Percentiles rank a stretch among this genome's conserved stretches.
phyloP scores from a whole-genome alignment of 1,284 basidiomycete species.

The Ceratobasidium sp. region DNA sequence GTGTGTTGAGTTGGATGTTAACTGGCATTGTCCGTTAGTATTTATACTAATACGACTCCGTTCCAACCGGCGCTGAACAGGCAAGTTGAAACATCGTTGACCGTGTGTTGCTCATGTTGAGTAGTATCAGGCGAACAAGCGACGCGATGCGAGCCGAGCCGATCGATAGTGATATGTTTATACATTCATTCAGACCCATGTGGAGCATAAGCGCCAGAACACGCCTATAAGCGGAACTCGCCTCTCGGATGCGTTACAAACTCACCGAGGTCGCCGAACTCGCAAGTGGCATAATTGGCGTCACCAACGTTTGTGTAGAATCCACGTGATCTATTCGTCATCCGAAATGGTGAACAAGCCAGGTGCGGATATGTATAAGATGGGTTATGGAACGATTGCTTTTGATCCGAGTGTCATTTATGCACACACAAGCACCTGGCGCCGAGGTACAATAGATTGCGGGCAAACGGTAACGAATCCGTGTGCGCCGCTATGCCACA shows the following conservation, averaged over 20 bases:
- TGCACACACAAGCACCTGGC: too few relatives aligned
- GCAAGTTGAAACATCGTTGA: background rate
- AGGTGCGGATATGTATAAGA: too few relatives aligned
- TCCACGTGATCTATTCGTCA: too few relatives aligned
- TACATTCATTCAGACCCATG: background rate
- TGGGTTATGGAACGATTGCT: too few relatives aligned
- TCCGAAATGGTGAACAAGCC: too few relatives aligned
- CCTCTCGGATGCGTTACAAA: background rate
- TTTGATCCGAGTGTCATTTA: too few relatives aligned
- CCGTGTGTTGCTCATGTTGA: background rate
- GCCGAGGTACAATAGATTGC: too few relatives aligned
- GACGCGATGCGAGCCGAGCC: conserved; percentile 7
- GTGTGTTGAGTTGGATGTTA: background rate
- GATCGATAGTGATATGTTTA: background rate
- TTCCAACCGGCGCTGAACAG: background rate
- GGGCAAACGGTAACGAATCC: too few relatives aligned
- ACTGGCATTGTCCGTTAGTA: background rate
- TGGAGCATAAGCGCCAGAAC: background rate
- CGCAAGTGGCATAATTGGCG: too few relatives aligned
- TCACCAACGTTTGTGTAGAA: background rate
- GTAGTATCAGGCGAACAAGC: background rate
- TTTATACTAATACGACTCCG: background rate
- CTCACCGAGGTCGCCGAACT: conserved; percentile 5
- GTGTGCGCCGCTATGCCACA: too few relatives aligned
- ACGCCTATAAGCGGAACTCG: conserved; percentile 5